These are phyloP conservation scores for Colletotrichum trifolii DNA, from an alignment of 2,329 filamentous ascomycete species.

Conservation along the genomic window DNA sequence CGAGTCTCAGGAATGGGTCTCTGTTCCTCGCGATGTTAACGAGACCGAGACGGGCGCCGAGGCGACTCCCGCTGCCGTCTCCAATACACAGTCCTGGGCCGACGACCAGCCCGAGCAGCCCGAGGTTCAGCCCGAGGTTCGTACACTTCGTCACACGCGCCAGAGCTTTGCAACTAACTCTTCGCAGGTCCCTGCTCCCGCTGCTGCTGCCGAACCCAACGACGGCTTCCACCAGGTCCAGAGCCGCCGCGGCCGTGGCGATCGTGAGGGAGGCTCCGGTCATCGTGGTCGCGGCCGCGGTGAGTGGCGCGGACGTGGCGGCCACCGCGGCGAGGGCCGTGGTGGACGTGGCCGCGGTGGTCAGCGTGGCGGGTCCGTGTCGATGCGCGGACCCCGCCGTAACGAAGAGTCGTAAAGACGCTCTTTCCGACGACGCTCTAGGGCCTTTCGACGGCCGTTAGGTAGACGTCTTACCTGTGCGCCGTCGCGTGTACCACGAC, in stretches of 20 bases:
- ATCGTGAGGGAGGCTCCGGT: conserved; percentile 60
- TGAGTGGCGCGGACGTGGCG: conserved; percentile 63
- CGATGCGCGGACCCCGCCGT: conserved; percentile 51
- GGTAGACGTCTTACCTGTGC: conserved; percentile 42
- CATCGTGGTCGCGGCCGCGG: conserved; percentile 55
- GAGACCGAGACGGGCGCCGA: conserved; percentile 77
- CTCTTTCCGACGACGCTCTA: conserved; percentile 29
- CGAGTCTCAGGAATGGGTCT: conserved; percentile 76
- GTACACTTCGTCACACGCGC: conserved; percentile 29
- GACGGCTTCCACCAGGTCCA: conserved; percentile 82
- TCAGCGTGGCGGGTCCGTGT: conserved; percentile 47
- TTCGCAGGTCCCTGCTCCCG: conserved; percentile 42
- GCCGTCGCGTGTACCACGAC: conserved; percentile 44
- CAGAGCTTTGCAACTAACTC: conserved; percentile 8
- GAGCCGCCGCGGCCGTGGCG: conserved; percentile 65
- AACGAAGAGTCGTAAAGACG: conserved; percentile 52
- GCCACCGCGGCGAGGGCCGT: conserved; percentile 58
- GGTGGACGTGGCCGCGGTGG: conserved; percentile 54
- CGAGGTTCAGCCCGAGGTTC: conserved; percentile 59
- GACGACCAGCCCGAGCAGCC: conserved; percentile 82
- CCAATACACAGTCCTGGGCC: conserved; percentile 78
- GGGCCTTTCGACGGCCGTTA: conserved; percentile 40
- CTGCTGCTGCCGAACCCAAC: conserved; percentile 54
- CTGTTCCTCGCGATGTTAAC: conserved; percentile 68
- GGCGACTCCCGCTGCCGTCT: conserved; percentile 67